These are phyloP conservation scores for Arachnomyces sp. DNA, from an alignment of 2,329 filamentous ascomycete genomes.

Conservation along the genomic window DNA sequence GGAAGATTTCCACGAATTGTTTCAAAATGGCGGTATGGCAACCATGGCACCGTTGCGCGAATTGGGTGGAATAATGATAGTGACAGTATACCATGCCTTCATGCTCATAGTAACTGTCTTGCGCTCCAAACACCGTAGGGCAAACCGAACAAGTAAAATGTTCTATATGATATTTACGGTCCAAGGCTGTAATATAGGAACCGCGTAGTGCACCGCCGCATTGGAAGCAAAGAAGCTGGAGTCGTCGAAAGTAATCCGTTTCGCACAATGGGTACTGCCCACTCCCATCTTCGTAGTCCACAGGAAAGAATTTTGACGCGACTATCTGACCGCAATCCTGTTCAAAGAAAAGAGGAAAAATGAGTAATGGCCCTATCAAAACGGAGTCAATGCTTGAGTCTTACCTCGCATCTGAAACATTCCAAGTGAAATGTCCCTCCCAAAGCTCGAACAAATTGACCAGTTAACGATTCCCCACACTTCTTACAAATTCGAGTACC, in stretches of 20 bases:
- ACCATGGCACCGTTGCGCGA: constrained; percentile 91
- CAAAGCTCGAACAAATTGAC: constrained; percentile 90
- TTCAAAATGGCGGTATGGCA: constrained; percentile 96
- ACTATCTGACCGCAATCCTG: constrained; percentile 97
- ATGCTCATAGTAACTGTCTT: constrained; percentile 98
- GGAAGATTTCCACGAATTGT: constrained; percentile 97
- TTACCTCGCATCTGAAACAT: constrained; percentile 93
- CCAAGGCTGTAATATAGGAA: constrained; percentile 95
- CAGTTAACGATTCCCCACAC: constrained; percentile 78
- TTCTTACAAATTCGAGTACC: constrained; percentile 63
- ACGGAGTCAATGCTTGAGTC: constrained; percentile 24
- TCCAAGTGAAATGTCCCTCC: constrained; percentile 94
- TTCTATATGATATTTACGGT: constrained; percentile 97
- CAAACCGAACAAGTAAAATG: constrained; percentile 98
- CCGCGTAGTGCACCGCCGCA: constrained; percentile 89
- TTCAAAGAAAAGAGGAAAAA: constrained; percentile 10
- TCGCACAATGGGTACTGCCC: constrained; percentile 91
- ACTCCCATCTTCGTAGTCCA: constrained; percentile 78
- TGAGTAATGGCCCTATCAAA: constrained; percentile 7
- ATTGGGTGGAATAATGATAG: constrained; percentile 96
- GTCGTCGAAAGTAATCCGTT: constrained; percentile 90
- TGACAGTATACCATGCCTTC: constrained; percentile 95
- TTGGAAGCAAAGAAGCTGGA: constrained; percentile 83
- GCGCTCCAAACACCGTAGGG: constrained; percentile 93
- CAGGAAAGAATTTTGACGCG: constrained; percentile 97